These are phyloP conservation scores for Cladosporium sp. DNA, from an alignment of 2,329 filamentous ascomycete species.

Conservation along the genomic window DNA sequence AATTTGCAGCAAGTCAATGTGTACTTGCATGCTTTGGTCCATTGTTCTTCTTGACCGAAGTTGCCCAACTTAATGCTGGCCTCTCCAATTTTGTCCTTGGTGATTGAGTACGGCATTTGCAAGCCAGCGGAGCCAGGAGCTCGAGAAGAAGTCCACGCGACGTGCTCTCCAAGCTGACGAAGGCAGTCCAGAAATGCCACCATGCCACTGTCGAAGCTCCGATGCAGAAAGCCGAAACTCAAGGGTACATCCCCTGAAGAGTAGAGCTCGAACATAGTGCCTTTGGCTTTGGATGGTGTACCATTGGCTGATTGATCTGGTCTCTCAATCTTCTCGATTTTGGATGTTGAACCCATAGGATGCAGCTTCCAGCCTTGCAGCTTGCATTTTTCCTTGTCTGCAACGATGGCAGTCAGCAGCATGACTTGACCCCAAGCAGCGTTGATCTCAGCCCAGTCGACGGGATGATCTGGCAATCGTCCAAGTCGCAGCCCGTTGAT, in stretches of 20 bases:
- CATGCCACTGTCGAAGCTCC: conserved; percentile 94
- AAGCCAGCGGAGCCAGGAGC: conserved; percentile 40
- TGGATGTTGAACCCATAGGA: conserved; percentile 89
- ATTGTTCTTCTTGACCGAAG: conserved; percentile 80
- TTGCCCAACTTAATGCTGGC: conserved; percentile 79
- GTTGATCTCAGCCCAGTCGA: conserved; percentile 99
- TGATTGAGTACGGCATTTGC: conserved; percentile 82
- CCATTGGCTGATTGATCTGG: conserved; percentile 26
- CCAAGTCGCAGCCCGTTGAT: conserved; percentile 93
- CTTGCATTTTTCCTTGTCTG: conserved; percentile 79
- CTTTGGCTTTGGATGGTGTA: conserved; percentile 66
- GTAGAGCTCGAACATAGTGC: conserved; percentile 76
- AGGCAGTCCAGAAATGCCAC: conserved; percentile 95
- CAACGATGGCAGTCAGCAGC: conserved; percentile 85
- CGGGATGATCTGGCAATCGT: conserved; percentile 75
- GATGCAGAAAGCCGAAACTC: conserved; percentile 83
- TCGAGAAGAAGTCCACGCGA: conserved; percentile 61
- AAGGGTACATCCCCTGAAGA: conserved; percentile 88
- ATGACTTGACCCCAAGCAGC: conserved; percentile 97
- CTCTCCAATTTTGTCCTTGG: conserved; percentile 79
- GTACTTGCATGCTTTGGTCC: conserved; percentile 97
- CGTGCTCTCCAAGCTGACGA: conserved; percentile 75
- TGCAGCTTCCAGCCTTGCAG: conserved; percentile 84
- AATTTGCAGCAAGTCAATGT: conserved; percentile 98
- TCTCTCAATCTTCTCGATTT: conserved; percentile 65